phyloP scores from a whole-genome alignment of 2,329 filamentous ascomycete genomes.

The Arthrobotrys musiformis region DNA sequence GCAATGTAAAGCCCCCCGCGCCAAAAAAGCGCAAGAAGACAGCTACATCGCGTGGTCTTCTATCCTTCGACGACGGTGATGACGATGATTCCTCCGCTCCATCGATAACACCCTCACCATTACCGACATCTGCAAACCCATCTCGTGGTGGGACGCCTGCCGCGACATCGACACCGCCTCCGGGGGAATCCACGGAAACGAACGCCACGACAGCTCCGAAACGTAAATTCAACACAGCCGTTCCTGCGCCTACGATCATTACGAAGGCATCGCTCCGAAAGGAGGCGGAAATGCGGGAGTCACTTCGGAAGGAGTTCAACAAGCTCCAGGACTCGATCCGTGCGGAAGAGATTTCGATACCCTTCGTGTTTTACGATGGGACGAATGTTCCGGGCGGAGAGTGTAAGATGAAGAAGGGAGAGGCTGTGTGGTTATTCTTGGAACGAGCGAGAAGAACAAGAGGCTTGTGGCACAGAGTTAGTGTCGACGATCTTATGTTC shows the following conservation, averaged over 20 bases:
- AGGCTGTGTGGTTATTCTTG: slow-evolving; percentile 90
- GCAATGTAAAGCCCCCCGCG: slow-evolving; percentile 53
- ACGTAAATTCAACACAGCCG: slow-evolving; percentile 63
- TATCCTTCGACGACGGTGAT: slow-evolving; percentile 51
- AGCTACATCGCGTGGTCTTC: slow-evolving; percentile 42
- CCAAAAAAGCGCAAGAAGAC: slow-evolving; percentile 56
- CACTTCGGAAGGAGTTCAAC: slow-evolving; percentile 81
- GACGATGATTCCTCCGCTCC: slow-evolving; percentile 39
- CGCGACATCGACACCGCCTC: slow-evolving; percentile 26
- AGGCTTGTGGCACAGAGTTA: slow-evolving; percentile 88
- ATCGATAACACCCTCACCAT: slow-evolving; percentile 46
- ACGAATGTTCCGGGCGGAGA: slow-evolving; percentile 82
- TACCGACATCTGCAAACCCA: slow-evolving; percentile 42
- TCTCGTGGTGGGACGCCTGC: slow-evolving; percentile 44
- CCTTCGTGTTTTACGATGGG: slow-evolving; percentile 97
- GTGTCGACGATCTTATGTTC: slow-evolving; percentile 94
- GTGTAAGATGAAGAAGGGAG: slow-evolving; percentile 87
- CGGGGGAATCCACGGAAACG: slow-evolving; percentile 50
- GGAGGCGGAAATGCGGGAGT: slow-evolving; percentile 80
- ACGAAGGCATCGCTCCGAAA: slow-evolving; percentile 80
- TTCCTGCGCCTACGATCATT: slow-evolving; percentile 77
- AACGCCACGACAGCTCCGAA: neutral
- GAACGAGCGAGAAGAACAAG: slow-evolving; percentile 73
- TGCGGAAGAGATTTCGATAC: slow-evolving; percentile 86
- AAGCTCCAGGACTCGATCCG: slow-evolving; percentile 86